Conservation (phyloP, 2,329 filamentous ascomycete genomes). For the Furcasterigmium furcatum region DNA sequence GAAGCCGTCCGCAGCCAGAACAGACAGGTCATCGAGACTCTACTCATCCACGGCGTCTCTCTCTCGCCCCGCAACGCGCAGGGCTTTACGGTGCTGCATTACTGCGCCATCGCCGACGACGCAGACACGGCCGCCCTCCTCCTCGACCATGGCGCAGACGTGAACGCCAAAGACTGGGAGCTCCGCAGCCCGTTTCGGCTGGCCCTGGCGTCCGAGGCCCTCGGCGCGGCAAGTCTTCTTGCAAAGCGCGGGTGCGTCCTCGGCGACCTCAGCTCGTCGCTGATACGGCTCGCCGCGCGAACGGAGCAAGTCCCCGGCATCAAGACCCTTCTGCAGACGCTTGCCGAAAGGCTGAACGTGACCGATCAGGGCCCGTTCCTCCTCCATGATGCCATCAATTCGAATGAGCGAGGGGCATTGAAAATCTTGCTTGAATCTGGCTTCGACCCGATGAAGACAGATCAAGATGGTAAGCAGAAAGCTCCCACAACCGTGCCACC, state of each 20-base stretch:
- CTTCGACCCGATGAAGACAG: background rate
- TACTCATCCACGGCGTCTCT: background rate
- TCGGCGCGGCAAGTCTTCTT: background rate
- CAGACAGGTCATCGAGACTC: background rate
- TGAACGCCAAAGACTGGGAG: conserved; percentile 2
- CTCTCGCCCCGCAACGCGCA: background rate
- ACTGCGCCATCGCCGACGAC: conserved; percentile 2
- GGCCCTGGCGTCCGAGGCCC: background rate
- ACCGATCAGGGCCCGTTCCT: background rate
- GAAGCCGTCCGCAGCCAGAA: background rate
- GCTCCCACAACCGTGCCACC: background rate
- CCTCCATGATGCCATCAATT: background rate
- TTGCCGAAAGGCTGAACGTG: background rate
- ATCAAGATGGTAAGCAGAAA: background rate
- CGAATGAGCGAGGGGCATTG: background rate
- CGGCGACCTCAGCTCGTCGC: background rate
- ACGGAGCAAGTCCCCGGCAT: background rate
- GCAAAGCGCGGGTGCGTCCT: background rate
- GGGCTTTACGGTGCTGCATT: conserved; percentile 1
- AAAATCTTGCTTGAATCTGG: background rate
- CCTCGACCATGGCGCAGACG: conserved; percentile 1
- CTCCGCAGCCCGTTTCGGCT: conserved; percentile 1
- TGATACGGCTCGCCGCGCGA: background rate
- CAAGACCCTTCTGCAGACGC: background rate
- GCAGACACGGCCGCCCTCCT: background rate